Percentiles rank a stretch among this genome's conserved stretches.
phyloP scores from a whole-genome alignment of 2,329 filamentous ascomycete species.

The Dactylellina haptotyla region DNA sequence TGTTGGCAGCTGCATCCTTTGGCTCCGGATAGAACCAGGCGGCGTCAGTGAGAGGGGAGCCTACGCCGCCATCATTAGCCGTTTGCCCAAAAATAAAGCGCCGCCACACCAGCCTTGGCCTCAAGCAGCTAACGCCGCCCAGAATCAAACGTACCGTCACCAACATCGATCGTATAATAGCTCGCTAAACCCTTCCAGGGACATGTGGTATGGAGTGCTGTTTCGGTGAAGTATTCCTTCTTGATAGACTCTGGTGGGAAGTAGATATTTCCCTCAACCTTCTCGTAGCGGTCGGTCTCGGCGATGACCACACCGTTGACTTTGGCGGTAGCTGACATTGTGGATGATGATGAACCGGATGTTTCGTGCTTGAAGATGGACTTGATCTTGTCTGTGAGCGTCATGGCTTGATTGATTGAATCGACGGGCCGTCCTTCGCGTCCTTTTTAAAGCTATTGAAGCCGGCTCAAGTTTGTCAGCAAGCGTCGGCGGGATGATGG shows the following conservation, averaged over 20 bases:
- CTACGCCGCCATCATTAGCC: slow-evolving; percentile 21
- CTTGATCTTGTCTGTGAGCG: slow-evolving; percentile 35
- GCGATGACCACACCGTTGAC: slow-evolving; percentile 64
- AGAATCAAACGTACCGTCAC: slow-evolving; percentile 26
- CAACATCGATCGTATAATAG: slow-evolving; percentile 64
- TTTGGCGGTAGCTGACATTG: slow-evolving; percentile 61
- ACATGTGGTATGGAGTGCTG: slow-evolving; percentile 63
- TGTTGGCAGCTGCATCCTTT: slow-evolving; percentile 64
- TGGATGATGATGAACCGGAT: slow-evolving; percentile 46
- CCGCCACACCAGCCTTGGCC: slow-evolving; percentile 14
- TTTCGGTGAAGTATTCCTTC: slow-evolving; percentile 62
- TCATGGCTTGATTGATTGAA: slow-evolving; percentile 23
- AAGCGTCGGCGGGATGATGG: slow-evolving; percentile 7
- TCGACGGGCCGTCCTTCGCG: background rate
- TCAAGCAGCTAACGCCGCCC: background rate
- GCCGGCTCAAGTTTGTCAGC: slow-evolving; percentile 36
- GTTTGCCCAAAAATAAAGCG: slow-evolving; percentile 1
- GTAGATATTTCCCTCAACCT: slow-evolving; percentile 66
- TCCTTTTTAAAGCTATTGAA: slow-evolving; percentile 5
- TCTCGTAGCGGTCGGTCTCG: slow-evolving; percentile 64
- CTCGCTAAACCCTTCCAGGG: slow-evolving; percentile 65
- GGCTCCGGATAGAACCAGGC: slow-evolving; percentile 71
- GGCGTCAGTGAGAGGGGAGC: slow-evolving; percentile 55
- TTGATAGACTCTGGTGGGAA: slow-evolving; percentile 62
- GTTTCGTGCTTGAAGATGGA: slow-evolving; percentile 42